Evolutionary conservation across 2,329 filamentous ascomycete species (phyloP).

Genomic region (Fusarium vanettenii): DNA sequence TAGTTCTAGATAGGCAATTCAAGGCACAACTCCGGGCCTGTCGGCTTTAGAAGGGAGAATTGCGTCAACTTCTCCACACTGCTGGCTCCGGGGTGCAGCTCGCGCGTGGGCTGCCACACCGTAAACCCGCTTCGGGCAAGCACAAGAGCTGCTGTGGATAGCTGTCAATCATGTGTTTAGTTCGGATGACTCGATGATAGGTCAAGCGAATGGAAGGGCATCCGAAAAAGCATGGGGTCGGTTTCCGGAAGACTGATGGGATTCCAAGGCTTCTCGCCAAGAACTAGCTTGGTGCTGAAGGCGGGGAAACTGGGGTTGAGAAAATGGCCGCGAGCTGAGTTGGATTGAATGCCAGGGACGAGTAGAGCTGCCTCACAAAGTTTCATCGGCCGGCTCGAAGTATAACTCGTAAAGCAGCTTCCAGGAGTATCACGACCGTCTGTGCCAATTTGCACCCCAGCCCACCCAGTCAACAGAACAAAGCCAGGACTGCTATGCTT

Average conservation of each 20-base stretch:
- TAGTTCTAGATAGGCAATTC: slow-evolving; percentile 1
- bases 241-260: neutral
- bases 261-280: neutral
- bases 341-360: too few species aligned
- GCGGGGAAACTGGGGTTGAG: neutral
- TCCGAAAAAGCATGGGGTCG: neutral
- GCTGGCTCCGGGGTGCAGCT: neutral
- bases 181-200: neutral
- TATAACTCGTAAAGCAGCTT: too few species aligned
- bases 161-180: neutral
- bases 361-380: neutral
- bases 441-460: too few species aligned
- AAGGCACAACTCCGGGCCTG: neutral
- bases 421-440: too few species aligned
- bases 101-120: neutral
- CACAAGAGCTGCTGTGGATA: neutral
- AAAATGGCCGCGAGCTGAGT: too few species aligned
- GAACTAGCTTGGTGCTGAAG: neutral
- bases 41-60: neutral
- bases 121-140: neutral
- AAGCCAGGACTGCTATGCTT: too few species aligned
- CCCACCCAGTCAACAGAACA: too few species aligned
- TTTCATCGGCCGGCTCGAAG: too few species aligned
- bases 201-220: neutral
- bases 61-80: neutral